Base-by-base conservation (phyloP, 352 stramenopile species). In the Pseudoperonospora humuli region DNA sequence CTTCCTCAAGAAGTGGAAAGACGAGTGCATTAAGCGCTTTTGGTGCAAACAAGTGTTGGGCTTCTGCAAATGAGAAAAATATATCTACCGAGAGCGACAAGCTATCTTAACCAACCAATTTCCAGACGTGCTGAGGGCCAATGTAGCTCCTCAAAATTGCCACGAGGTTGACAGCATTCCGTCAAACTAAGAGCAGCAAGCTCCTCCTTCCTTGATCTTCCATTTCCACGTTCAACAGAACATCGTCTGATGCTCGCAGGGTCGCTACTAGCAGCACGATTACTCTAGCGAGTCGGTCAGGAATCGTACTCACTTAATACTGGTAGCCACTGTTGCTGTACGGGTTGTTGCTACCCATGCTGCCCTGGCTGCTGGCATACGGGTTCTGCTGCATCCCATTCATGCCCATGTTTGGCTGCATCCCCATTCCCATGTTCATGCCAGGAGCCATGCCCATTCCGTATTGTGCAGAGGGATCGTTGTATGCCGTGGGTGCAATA, bases 401-500 rank as follows among this genome's bases (percentile, higher is more conserved):
- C 64, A 75, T 72, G 27, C 54, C 54, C 57, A 75, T 75, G 43
- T 64, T 60, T 17, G 58, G 66, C 35, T 75, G 65, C 56, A 82
- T 80, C 38, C 69, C 69, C 55, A 72, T 61, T 9, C 64, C 67
- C 55, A 71, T 72, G 43, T 57, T 65, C 54, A 73, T 72, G 34
- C 46, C 67, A 26, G 73, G 70, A 13, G 43, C 64, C 64, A 84
- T 80, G 25, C 51, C 54, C 64, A 78, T 77, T 25, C 64, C 68
- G 43, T 71, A 73, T 39, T 72, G 61, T 23, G 63, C 72, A 19
- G 66, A 84, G 7, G 75, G 75, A 39, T 93, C 81, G 45, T 88
- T 86, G 70, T 87, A 93, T 4, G 81, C 78, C 0, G 81, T 91
- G 24, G 78, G 72, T 10, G 81, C 81, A 18, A 93, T 89, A 43